Evolutionary conservation across 129 eudicot genomes (phyloP).

Genomic region (Glebionis coronaria): DNA sequence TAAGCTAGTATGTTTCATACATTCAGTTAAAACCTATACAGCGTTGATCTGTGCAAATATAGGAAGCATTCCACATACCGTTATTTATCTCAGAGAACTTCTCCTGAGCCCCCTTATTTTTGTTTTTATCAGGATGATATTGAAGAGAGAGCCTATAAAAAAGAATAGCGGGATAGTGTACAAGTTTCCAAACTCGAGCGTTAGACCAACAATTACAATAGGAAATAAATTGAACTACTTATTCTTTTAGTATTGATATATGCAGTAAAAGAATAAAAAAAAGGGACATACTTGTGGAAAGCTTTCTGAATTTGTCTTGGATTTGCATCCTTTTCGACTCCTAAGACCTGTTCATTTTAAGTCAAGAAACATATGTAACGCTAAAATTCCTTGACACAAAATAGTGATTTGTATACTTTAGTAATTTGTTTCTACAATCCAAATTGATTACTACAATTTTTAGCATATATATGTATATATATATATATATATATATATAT

Average conservation of each 20-base stretch:
- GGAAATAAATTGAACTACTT: too few species aligned
- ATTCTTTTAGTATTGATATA: too few species aligned
- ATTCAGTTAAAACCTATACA: too few species aligned
- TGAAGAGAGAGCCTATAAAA: slow-evolving; percentile 82
- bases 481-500: too few species aligned
- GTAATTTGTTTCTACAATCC: too few species aligned
- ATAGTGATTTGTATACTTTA: not conserved
- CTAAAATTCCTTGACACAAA: not conserved
- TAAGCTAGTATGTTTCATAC: too few species aligned
- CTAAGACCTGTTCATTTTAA: slow-evolving; percentile 59
- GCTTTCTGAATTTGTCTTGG: slow-evolving; percentile 94
- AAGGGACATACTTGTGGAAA: slow-evolving; percentile 80
- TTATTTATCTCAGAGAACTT: slow-evolving; percentile 95
- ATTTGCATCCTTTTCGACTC: slow-evolving; percentile 82
- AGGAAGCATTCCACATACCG: slow-evolving; percentile 43
- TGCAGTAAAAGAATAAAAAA: not conserved
- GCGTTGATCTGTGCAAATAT: too few species aligned
- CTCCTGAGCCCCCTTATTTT: slow-evolving; percentile 87
- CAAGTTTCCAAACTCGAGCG: slow-evolving; percentile 12
- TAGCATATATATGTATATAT: too few species aligned
- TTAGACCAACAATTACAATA: too few species aligned
- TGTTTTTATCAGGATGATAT: slow-evolving; percentile 98
- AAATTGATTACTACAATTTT: too few species aligned
- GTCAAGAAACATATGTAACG: slow-evolving; percentile 8
- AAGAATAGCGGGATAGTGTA: not conserved